These are phyloP conservation scores for Solioccasus polychromus DNA, from an alignment of 768 basidiomycete genomes.

Conservation along the genomic window DNA sequence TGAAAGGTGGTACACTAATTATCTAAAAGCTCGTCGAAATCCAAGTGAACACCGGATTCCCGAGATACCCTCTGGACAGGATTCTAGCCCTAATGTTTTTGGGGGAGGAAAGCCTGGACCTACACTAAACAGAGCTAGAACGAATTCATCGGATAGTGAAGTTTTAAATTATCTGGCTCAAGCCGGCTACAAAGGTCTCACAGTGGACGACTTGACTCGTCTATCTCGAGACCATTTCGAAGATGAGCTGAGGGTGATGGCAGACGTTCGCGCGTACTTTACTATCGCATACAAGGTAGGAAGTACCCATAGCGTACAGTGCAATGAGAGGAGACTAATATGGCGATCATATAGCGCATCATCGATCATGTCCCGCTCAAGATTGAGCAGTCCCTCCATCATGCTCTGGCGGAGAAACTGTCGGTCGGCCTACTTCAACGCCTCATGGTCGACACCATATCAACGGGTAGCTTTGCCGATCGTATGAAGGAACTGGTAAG, in stretches of 20 bases:
- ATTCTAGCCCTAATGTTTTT: no score
- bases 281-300: slow-evolving; percentile 52
- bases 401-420: slow-evolving; percentile 35
- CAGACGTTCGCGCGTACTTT: slow-evolving; percentile 57
- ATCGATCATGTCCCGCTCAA: slow-evolving; percentile 51
- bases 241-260: slow-evolving; percentile 51
- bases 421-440: slow-evolving; percentile 35
- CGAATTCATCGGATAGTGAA: not conserved
- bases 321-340: not conserved
- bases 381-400: slow-evolving; percentile 46
- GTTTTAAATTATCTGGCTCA: slow-evolving; percentile 31
- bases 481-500: slow-evolving; percentile 41
- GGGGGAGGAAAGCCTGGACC: no score
- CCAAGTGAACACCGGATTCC: not conserved
- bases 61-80: not conserved
- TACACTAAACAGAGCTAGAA: no score
- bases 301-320: not conserved
- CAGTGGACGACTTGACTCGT: slow-evolving; percentile 23
- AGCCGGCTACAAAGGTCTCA: slow-evolving; percentile 25
- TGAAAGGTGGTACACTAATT: slow-evolving; percentile 25
- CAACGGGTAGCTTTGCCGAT: slow-evolving; percentile 16
- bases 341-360: slow-evolving; percentile 39
- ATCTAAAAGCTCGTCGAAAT: slow-evolving; percentile 12
- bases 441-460: slow-evolving; percentile 24
- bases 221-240: slow-evolving; percentile 31